phyloP scores from a whole-genome alignment of 2,329 filamentous ascomycete genomes.

The Cyphellophora attinorum region DNA sequence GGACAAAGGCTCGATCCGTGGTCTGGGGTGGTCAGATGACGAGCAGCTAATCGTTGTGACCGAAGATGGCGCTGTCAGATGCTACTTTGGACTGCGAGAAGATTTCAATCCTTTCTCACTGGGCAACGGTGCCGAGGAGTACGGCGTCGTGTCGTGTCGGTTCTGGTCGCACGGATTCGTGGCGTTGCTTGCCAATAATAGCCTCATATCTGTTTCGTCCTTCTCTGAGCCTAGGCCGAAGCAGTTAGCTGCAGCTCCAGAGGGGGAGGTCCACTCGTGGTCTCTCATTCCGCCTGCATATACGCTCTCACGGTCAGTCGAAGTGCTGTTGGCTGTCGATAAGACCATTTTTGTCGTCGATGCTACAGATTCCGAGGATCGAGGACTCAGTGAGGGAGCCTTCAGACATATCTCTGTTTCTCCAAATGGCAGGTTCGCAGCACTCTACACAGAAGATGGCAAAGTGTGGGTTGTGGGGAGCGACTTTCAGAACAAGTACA shows the following conservation, averaged over 20 bases:
- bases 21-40: conserved; percentile 92
- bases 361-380: conserved; percentile 80
- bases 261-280: conserved; percentile 79
- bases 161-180: conserved; percentile 94
- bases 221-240: conserved; percentile 88
- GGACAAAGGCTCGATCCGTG: conserved; percentile 81
- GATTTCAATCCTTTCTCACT: conserved; percentile 93
- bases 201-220: conserved; percentile 73
- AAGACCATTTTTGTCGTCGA: conserved; percentile 82
- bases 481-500: conserved; percentile 85
- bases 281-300: conserved; percentile 77
- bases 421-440: conserved; percentile 79
- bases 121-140: conserved; percentile 79
- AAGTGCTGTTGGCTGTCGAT: conserved; percentile 77
- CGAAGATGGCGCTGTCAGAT: conserved; percentile 79
- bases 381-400: conserved; percentile 80
- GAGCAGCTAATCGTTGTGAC: conserved; percentile 84
- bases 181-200: conserved; percentile 79
- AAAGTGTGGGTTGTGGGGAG: conserved; percentile 88
- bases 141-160: conserved; percentile 75
- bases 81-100: conserved; percentile 82
- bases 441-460: conserved; percentile 75
- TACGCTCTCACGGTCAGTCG: conserved; percentile 84
- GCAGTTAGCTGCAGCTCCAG: conserved; percentile 64
- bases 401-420: conserved; percentile 87